Base-by-base conservation (phyloP, 306 rosid genomes). In the Abrus pulchellus region DNA sequence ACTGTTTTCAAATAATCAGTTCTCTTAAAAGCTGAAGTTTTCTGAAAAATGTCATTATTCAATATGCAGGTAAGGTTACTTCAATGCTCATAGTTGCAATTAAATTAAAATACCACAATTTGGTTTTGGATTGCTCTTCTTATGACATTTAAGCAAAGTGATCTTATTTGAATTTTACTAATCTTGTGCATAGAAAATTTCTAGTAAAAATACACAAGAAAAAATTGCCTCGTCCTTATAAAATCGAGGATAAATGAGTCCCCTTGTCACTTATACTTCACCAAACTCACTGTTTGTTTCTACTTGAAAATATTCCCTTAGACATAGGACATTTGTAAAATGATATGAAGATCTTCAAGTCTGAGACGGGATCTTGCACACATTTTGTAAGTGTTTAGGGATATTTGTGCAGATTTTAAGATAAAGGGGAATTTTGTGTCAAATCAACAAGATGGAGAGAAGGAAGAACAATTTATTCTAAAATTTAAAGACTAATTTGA, bases 91-190 rank as follows among this genome's bases (percentile, higher is more conserved):
- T 9, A 9, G 32, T 72, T 55, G 9, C 48, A 52, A 55, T 43
- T 34, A 56, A 40, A 44, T 27, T 40, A 74, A 40, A 29, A n/a
- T 3, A 55, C 41, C 28, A 28, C 53, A 56, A 29, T 9, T 9
- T 75, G 41, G 71, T 45, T 56, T 61, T 61, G 50, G 41, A 48
- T 47, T 47, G 27, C 14, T 20, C 20, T 47, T 49, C 43, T 14
- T 11, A 41, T 74, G 55, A 7, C 30, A 56, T 74, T 28, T 38
- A 55, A 9, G 40, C 7, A 38, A 72, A 72, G n/a, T 54, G 50
- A 55, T 57, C 49, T 54, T 57, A 41, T 9, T 55, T 73, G 66
- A 73, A 53, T 72, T 52, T 50, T 11, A 7, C 55, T n/a, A 4
- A 32, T 33, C 3, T 32, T 71, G 62, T 52, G 12, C 13, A 1